These are phyloP conservation scores for Acanthamoeba royreba DNA, from an alignment of 208 protist genomes.

Conservation along the genomic window DNA sequence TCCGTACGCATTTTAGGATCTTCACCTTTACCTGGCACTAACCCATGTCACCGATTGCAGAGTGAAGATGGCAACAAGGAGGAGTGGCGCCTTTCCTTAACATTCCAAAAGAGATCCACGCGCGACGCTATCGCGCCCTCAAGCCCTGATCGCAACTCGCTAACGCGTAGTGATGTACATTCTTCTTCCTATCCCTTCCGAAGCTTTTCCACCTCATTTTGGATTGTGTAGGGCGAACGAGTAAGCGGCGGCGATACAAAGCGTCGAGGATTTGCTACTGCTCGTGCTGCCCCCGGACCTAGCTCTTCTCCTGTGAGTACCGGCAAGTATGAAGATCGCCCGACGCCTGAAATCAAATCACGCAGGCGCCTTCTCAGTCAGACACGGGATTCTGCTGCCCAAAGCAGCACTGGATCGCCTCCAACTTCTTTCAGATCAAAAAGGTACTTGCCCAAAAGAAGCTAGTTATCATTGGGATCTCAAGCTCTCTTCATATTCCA, in stretches of 20 bases:
- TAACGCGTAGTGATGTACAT: neutral
- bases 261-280: neutral
- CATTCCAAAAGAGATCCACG: neutral
- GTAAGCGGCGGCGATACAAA: neutral
- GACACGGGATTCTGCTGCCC: no score
- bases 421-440: no score
- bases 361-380: no score
- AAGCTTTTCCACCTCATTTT: neutral
- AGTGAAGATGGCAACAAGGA: neutral
- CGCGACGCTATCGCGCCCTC: neutral
- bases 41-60: neutral
- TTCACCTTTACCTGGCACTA: no score
- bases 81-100: neutral
- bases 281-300: neutral
- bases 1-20: neutral
- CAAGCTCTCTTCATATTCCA: no score
- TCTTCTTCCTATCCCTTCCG: neutral
- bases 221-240: neutral
- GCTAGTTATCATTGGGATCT: no score
- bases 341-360: no score
- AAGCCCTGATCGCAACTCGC: neutral
- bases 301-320: no score
- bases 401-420: no score
- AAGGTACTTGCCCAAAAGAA: no score
- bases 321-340: no score